A percentile compares a stretch with the other conserved stretches of the same genome.
phyloP scores from a whole-genome alignment of 2,329 filamentous ascomycete genomes.

The Botryotinia narcissicola region DNA sequence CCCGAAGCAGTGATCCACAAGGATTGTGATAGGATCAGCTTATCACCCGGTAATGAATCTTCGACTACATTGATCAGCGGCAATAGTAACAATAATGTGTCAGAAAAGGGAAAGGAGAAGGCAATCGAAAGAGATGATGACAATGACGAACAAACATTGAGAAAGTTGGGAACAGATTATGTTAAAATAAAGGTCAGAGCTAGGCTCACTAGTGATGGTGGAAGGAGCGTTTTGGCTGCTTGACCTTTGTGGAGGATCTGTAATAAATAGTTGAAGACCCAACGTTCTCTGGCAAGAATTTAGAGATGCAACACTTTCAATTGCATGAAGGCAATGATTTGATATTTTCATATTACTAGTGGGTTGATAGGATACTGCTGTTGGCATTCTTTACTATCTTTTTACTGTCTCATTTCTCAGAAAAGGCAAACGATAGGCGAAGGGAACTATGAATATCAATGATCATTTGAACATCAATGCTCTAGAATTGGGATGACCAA shows the following conservation, averaged over 20 bases:
- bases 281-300: background rate
- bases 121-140: background rate
- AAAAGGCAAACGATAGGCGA: background rate
- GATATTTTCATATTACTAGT: background rate
- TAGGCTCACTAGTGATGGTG: slow-evolving; percentile 9
- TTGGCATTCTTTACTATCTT: too few relatives aligned
- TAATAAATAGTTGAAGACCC: background rate
- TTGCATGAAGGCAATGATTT: background rate
- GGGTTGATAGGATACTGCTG: background rate
- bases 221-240: slow-evolving; percentile 7
- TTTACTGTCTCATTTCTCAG: background rate
- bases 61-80: background rate
- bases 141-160: background rate
- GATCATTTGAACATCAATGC: background rate
- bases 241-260: background rate
- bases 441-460: background rate
- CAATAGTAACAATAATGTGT: too few relatives aligned
- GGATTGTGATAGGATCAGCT: background rate
- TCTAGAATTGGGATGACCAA: background rate
- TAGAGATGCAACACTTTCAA: background rate
- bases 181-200: background rate
- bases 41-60: background rate
- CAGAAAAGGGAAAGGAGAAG: too few relatives aligned
- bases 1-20: slow-evolving; percentile 44
- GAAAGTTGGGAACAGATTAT: slow-evolving; percentile 1